Percentiles rank a stretch among this genome's conserved stretches.
phyloP scores from a whole-genome alignment of 352 stramenopile species.

The Phytophthora megakarya region DNA sequence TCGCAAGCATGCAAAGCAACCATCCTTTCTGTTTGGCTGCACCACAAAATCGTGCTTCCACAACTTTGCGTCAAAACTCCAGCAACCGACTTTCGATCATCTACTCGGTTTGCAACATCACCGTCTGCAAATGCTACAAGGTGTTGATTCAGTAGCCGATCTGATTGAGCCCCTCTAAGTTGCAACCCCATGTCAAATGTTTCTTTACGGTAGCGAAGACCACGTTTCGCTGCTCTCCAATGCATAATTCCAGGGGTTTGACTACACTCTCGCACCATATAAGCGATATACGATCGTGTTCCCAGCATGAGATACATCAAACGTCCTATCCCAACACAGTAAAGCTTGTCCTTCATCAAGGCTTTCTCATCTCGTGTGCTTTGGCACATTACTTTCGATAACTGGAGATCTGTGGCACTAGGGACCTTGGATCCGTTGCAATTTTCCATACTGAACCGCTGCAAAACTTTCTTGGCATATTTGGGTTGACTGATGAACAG shows the following conservation, averaged over 20 bases:
- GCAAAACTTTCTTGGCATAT: slow-evolving; percentile 18
- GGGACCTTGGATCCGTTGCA: slow-evolving; percentile 25
- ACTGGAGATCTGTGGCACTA: slow-evolving; percentile 13
- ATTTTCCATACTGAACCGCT: slow-evolving; percentile 21
- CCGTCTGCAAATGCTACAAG: slow-evolving; percentile 16
- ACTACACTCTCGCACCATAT: slow-evolving; percentile 20
- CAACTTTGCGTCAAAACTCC: slow-evolving; percentile 24
- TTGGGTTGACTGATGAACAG: slow-evolving; percentile 25
- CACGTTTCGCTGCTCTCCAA: slow-evolving; percentile 18
- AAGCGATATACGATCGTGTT: slow-evolving; percentile 16
- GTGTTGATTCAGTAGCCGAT: slow-evolving; percentile 12
- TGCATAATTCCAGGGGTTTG: slow-evolving; percentile 26
- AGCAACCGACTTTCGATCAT: slow-evolving; percentile 29
- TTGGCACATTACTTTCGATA: too few relatives aligned
- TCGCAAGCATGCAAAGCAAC: slow-evolving; percentile 29
- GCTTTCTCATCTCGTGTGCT: too few relatives aligned
- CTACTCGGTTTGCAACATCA: slow-evolving; percentile 25
- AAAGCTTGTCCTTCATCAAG: slow-evolving; percentile 15
- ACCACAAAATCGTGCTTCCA: slow-evolving; percentile 24
- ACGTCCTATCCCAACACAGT: slow-evolving; percentile 5
- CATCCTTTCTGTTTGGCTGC: slow-evolving; percentile 28
- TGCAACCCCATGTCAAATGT: slow-evolving; percentile 8
- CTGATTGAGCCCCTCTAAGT: slow-evolving; percentile 1
- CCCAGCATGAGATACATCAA: slow-evolving; percentile 30
- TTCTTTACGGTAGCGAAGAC: slow-evolving; percentile 6